Conservation (phyloP, 164 flowering plant genomes). For the Santalum album region DNA sequence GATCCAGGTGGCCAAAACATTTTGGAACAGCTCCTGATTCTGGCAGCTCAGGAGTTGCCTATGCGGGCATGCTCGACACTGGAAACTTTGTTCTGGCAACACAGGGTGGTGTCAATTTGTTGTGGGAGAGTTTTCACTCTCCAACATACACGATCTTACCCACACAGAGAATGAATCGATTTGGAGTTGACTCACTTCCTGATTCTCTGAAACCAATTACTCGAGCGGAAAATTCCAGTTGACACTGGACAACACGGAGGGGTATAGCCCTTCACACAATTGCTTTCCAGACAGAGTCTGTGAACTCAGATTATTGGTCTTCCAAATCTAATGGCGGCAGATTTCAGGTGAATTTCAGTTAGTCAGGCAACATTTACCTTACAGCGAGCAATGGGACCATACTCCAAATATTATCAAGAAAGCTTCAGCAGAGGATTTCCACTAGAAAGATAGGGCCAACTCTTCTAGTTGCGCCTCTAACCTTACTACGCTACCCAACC, state of each 20-base stretch:
- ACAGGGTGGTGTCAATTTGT: not conserved
- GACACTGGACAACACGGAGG: not conserved
- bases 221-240: not conserved
- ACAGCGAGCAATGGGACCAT: not conserved
- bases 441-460: too few relatives aligned
- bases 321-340: not conserved
- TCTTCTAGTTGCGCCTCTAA: too few relatives aligned
- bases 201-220: not conserved
- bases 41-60: not conserved
- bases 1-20: not conserved
- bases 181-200: not conserved
- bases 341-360: not conserved
- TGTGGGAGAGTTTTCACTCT: slow-evolving; percentile 4
- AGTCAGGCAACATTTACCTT: not conserved
- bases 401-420: not conserved
- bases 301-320: not conserved
- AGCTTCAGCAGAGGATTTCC: slow-evolving; percentile 10
- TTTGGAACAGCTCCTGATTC: not conserved
- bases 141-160: slow-evolving; percentile 4
- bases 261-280: not conserved
- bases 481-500: too few relatives aligned
- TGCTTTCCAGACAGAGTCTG: not conserved
- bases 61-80: slow-evolving; percentile 1
- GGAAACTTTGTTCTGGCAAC: not conserved
- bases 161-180: not conserved